Percentiles rank a stretch among this genome's conserved stretches.
Conservation (phyloP, 257 asterid genomes). For the Solanum bukasovii region DNA sequence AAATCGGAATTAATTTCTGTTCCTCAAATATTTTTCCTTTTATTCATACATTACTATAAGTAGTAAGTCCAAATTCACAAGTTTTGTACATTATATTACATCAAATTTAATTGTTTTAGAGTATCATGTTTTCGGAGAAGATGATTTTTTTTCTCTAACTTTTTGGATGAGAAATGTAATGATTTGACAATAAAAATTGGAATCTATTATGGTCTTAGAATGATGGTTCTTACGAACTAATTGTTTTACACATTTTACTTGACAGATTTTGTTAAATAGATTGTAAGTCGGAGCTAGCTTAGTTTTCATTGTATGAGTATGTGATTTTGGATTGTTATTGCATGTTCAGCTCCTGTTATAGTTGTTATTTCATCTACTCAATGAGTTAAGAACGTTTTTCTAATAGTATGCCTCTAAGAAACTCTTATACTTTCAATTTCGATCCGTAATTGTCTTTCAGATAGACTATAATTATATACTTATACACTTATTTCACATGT, state of each 20-base stretch:
- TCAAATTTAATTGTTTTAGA: background rate
- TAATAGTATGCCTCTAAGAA: background rate
- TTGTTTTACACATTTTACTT: background rate
- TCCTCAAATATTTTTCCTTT: background rate
- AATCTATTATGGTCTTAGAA: background rate
- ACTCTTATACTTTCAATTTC: background rate
- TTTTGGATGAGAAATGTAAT: background rate
- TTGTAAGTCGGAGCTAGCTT: background rate
- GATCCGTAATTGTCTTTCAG: background rate
- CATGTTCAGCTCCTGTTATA: background rate
- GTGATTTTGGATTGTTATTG: background rate
- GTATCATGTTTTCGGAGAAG: background rate
- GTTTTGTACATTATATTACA: background rate
- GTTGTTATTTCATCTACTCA: background rate
- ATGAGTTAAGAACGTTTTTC: background rate
- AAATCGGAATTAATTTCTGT: background rate
- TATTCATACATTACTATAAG: background rate
- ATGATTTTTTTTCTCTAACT: background rate
- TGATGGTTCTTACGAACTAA: background rate
- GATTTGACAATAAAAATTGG: background rate
- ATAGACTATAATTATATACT: background rate
- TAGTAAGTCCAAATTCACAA: background rate
- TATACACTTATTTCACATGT: background rate
- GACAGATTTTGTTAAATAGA: background rate
- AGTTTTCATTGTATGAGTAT: background rate